Conservation (phyloP, 805 yeast genomes). For the Candida germanica region DNA sequence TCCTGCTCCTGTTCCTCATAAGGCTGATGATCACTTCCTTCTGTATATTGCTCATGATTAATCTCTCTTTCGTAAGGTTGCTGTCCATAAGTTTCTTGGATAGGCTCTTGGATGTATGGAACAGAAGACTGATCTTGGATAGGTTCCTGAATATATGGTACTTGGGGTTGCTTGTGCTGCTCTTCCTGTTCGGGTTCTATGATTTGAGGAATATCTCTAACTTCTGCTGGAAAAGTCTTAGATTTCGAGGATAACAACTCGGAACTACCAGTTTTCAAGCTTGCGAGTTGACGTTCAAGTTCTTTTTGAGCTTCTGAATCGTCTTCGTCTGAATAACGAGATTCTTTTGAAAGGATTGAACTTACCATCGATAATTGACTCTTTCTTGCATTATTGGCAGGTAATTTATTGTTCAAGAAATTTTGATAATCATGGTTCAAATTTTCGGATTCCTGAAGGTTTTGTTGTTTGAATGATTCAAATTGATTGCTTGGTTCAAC, state of each 20-base stretch:
- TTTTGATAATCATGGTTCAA: constrained; percentile 26
- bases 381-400: constrained; percentile 16
- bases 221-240: neutral
- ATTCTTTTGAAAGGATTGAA: constrained; percentile 38
- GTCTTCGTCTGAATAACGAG: constrained; percentile 22
- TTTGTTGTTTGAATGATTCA: constrained; percentile 10
- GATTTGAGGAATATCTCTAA: no score
- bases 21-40: neutral
- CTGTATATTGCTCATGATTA: neutral
- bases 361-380: constrained; percentile 42
- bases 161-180: neutral
- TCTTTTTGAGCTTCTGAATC: constrained; percentile 31
- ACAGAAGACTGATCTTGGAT: neutral
- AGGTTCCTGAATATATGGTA: no score
- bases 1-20: neutral
- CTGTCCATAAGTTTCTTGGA: no score
- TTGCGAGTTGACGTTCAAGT: constrained; percentile 36
- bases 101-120: no score
- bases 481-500: constrained; percentile 16
- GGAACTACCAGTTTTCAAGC: constrained; percentile 25
- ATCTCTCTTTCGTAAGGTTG: neutral
- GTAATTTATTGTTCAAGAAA: constrained; percentile 17
- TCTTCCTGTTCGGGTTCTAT: neutral
- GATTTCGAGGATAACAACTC: constrained; percentile 4
- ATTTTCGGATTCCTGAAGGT: constrained; percentile 9